Evolutionary conservation across 1,139 yeast genomes (phyloP).

Genomic region (Pichia sp.): DNA sequence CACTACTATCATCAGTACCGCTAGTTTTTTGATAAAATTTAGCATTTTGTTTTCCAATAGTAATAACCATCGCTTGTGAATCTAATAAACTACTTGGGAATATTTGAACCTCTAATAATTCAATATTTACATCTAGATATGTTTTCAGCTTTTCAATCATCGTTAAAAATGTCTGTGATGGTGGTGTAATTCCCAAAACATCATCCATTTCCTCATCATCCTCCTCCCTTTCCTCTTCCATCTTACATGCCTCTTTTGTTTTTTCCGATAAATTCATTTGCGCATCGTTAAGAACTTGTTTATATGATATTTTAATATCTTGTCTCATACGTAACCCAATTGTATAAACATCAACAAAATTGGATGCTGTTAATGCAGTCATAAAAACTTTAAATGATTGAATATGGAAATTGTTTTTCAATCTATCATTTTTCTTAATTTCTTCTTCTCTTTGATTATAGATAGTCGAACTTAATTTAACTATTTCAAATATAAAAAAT

Average conservation of each 20-base stretch:
- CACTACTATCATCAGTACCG: constrained; percentile 18
- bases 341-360: constrained; percentile 68
- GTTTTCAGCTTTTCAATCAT: constrained; percentile 42
- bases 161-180: constrained; percentile 23
- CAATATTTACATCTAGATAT: constrained; percentile 54
- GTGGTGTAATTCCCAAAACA: constrained; percentile 14
- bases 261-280: constrained; percentile 12
- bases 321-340: constrained; percentile 66
- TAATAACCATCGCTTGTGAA: constrained; percentile 61
- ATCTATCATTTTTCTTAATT: constrained; percentile 44
- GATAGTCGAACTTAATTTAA: constrained; percentile 47
- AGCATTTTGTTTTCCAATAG: constrained; percentile 54
- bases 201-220: not conserved
- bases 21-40: constrained; percentile 53
- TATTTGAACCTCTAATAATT: constrained; percentile 51
- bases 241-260: not conserved
- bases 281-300: constrained; percentile 62
- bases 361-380: constrained; percentile 83
- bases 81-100: constrained; percentile 77
- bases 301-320: constrained; percentile 66
- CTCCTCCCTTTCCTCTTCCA: not conserved
- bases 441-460: constrained; percentile 57
- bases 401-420: constrained; percentile 52
- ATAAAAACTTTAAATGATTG: constrained; percentile 55
- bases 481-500: constrained; percentile 57